phyloP scores from a whole-genome alignment of 1,284 basidiomycete genomes.

The Naganishia liquefaciens region DNA sequence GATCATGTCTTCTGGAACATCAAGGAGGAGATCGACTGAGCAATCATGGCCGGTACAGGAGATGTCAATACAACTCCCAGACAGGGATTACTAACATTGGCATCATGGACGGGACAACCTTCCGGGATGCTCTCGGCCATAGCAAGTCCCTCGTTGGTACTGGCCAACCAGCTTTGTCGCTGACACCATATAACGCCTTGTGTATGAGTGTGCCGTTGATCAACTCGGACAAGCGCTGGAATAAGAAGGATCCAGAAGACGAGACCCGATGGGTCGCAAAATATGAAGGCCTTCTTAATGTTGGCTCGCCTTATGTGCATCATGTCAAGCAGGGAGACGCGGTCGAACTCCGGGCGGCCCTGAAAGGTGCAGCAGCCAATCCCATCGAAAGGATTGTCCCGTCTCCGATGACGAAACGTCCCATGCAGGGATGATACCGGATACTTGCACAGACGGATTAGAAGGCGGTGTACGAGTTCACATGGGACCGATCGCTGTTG shows the following conservation, averaged over 20 bases:
- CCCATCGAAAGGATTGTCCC: slow-evolving; percentile 1
- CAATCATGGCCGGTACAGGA: slow-evolving; percentile 39
- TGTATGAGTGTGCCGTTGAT: slow-evolving; percentile 56
- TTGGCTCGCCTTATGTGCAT: slow-evolving; percentile 53
- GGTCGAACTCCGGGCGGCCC: background rate
- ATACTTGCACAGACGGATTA: background rate
- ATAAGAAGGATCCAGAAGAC: slow-evolving; percentile 45
- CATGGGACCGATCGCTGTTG: no score
- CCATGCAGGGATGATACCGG: slow-evolving; percentile 3
- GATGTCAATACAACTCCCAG: slow-evolving; percentile 31
- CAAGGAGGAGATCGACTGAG: slow-evolving; percentile 34
- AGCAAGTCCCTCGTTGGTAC: slow-evolving; percentile 40
- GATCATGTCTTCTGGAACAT: background rate
- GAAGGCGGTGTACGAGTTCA: slow-evolving; percentile 5
- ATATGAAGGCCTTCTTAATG: slow-evolving; percentile 46
- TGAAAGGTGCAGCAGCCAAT: background rate
- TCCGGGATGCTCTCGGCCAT: slow-evolving; percentile 35
- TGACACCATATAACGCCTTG: slow-evolving; percentile 31
- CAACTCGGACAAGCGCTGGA: slow-evolving; percentile 51
- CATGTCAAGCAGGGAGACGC: slow-evolving; percentile 40
- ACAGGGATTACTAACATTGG: slow-evolving; percentile 37
- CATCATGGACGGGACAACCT: slow-evolving; percentile 31
- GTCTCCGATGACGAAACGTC: background rate
- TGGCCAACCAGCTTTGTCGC: slow-evolving; percentile 42
- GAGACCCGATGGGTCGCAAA: slow-evolving; percentile 49